Conservation (phyloP, 2,329 filamentous ascomycete genomes). For the Pseudogymnoascus sp. region DNA sequence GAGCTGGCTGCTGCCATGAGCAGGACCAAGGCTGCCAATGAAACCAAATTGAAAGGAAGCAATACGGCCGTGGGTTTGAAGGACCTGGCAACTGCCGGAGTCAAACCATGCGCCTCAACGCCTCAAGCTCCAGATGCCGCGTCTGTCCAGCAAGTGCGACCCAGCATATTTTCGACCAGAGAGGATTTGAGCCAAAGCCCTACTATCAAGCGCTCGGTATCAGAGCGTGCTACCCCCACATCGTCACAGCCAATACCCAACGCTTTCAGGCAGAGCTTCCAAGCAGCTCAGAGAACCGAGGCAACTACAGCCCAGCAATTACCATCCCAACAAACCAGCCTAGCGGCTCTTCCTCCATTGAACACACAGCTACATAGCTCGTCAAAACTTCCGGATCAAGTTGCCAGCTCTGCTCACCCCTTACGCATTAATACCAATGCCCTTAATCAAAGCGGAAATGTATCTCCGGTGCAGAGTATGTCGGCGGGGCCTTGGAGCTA, state of each 20-base stretch:
- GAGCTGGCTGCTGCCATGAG: background rate
- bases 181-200: background rate
- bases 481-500: background rate
- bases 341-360: background rate
- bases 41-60: background rate
- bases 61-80: background rate
- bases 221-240: background rate
- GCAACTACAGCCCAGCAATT: background rate
- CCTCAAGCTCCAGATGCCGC: background rate
- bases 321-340: background rate
- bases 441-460: background rate
- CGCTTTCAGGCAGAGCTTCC: background rate
- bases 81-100: background rate
- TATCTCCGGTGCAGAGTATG: background rate
- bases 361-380: background rate
- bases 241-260: constrained; percentile 3
- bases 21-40: background rate
- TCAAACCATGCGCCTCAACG: background rate
- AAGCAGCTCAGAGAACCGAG: background rate
- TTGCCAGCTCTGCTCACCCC: background rate
- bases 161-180: background rate
- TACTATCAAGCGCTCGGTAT: background rate
- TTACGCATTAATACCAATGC: background rate
- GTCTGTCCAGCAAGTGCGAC: background rate
- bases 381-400: background rate